phyloP scores from a whole-genome alignment of 495 filamentous ascomycete species.

The Trichoderma orchidacearum region DNA sequence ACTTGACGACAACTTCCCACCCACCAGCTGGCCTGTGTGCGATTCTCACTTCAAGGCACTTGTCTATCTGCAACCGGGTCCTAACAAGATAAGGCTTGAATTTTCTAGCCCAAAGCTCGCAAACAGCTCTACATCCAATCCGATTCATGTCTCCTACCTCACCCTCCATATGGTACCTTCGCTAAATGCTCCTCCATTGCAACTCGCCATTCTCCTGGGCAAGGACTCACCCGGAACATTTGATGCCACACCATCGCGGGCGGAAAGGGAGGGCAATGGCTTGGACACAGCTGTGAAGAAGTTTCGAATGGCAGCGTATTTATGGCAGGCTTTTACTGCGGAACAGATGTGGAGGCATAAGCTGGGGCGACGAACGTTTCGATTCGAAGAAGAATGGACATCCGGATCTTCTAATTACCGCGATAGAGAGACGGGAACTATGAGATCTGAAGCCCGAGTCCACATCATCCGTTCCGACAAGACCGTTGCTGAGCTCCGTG shows the following conservation, averaged over 20 bases:
- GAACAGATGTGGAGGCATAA: constrained; percentile 88
- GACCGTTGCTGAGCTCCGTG: constrained; percentile 69
- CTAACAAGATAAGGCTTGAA: constrained; percentile 74
- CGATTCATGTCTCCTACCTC: constrained; percentile 63
- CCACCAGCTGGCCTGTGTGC: constrained; percentile 69
- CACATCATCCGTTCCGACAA: constrained; percentile 73
- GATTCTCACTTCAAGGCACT: constrained; percentile 83
- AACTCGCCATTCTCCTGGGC: constrained; percentile 70
- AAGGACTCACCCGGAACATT: constrained; percentile 81
- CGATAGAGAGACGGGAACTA: constrained; percentile 50
- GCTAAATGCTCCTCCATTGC: constrained; percentile 60
- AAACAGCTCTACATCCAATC: constrained; percentile 51
- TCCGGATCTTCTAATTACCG: constrained; percentile 58
- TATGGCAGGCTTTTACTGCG: constrained; percentile 92
- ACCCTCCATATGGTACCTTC: constrained; percentile 75
- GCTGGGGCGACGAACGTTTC: constrained; percentile 69
- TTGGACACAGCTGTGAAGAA: constrained; percentile 70
- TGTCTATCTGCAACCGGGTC: constrained; percentile 73
- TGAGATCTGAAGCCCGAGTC: constrained; percentile 81
- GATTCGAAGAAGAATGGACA: constrained; percentile 90
- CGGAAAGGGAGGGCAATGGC: constrained; percentile 65
- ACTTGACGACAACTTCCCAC: constrained; percentile 71
- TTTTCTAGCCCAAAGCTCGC: constrained; percentile 71
- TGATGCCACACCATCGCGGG: constrained; percentile 63
- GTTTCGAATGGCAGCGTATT: constrained; percentile 80